A percentile compares a stretch with the other conserved stretches of the same genome.
phyloP scores from a whole-genome alignment of 176 grass and related monocot genomes.

The Phoenix roebelenii region DNA sequence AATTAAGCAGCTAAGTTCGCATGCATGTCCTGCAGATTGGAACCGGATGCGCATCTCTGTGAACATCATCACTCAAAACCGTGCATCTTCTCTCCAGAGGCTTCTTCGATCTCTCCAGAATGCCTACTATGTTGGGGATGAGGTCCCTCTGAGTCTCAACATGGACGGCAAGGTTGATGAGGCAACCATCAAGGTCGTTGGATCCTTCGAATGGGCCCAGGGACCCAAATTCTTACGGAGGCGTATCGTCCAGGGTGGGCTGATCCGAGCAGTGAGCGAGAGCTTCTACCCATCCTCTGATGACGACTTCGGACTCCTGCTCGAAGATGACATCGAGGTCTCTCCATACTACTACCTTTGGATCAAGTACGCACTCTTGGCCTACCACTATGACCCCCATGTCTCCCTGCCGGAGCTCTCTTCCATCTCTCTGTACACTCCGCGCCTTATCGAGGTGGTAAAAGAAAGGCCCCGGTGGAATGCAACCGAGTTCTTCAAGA shows the following conservation, averaged over 20 bases:
- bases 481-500: conserved; percentile 61
- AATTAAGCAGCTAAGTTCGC: too few relatives aligned
- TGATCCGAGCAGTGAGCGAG: conserved; percentile 94
- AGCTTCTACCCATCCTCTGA: conserved; percentile 82
- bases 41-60: conserved; percentile 83
- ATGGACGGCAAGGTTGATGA: conserved; percentile 95
- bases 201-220: conserved; percentile 62
- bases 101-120: conserved; percentile 48
- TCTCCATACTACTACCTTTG: conserved; percentile 96
- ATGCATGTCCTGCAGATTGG: conserved; percentile 43
- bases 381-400: conserved; percentile 76
- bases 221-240: conserved; percentile 65
- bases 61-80: conserved; percentile 97
- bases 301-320: conserved; percentile 81
- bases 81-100: conserved; percentile 42
- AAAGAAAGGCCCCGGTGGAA: conserved; percentile 87
- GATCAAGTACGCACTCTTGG: conserved; percentile 83
- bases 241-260: conserved; percentile 82
- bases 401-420: conserved; percentile 69
- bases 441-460: conserved; percentile 71
- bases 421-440: conserved; percentile 95
- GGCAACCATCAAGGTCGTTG: conserved; percentile 46
- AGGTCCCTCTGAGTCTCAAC: conserved; percentile 88
- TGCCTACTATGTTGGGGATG: conserved; percentile 73
- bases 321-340: conserved; percentile 98